phyloP scores from a whole-genome alignment of 345 rosid species.

The Syzygium oleosum region DNA sequence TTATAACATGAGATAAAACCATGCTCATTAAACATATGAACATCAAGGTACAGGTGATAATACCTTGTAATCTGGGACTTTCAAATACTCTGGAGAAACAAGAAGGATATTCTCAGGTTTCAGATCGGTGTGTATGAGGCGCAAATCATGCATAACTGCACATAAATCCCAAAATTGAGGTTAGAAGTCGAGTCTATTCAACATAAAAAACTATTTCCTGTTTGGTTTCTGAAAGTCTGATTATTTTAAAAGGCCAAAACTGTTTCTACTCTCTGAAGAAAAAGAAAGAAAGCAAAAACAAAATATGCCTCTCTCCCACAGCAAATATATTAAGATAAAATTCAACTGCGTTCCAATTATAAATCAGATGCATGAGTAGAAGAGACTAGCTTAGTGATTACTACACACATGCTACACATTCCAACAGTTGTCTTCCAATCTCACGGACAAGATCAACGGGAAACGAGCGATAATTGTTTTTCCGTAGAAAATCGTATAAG shows the following conservation, averaged over 20 bases:
- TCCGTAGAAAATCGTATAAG: constrained; percentile 40
- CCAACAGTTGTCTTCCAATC: constrained; percentile 99
- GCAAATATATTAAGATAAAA: not conserved
- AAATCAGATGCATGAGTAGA: not conserved
- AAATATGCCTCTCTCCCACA: not conserved
- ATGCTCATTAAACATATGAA: not conserved
- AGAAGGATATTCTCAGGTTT: constrained; percentile 85
- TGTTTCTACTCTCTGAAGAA: not conserved
- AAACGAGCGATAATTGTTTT: not conserved
- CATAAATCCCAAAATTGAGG: not conserved
- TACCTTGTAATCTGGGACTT: constrained; percentile 80
- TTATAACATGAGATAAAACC: not conserved
- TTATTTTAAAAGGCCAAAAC: not conserved
- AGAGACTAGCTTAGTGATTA: constrained; percentile 47
- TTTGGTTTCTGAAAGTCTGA: not conserved
- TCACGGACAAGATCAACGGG: constrained; percentile 53
- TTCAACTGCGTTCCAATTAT: not conserved
- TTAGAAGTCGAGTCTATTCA: not conserved
- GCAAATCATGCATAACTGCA: constrained; percentile 93
- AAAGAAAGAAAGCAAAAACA: not conserved
- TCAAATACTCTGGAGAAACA: constrained; percentile 66
- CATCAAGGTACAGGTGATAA: not conserved
- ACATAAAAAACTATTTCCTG: not conserved
- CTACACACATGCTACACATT: constrained; percentile 99
- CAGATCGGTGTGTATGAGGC: constrained; percentile 74